Evolutionary conservation across 78 protist genomes (phyloP), one percentile per base, ranked within the genome.

Genomic region (Anaeramoeba flamelloides): DNA sequence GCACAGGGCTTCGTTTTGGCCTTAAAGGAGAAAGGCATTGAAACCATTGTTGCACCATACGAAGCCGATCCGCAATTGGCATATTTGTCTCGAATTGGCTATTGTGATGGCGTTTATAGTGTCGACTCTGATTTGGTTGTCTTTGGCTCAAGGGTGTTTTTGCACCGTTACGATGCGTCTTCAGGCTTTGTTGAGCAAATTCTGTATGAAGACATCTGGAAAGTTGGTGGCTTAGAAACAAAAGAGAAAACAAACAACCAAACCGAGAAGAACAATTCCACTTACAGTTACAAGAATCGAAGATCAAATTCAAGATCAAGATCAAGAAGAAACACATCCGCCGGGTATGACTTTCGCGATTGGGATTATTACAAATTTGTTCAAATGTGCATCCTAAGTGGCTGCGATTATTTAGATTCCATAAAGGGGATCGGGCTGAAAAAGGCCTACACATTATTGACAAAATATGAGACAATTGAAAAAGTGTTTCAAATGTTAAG

Each of bases 21-120:
- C 1, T 85, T 93, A 2, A 76, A 86, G 36, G 31, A 34, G 1
- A 36, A 8, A 17, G 75, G 30, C 31, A 38, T 95, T 3, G 87
- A 84, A 75, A 88, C 37, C 77, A 17, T 94, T 2, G 97, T 96
- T n/a, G 97, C 99, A 1, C 99, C 99, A 0, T 96, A 96, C 79
- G 99, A 97, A 82, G 99, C 99, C 0, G 99, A 97, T 74, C 97
- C 98, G 12, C 99, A 97, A 82, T 82, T 97, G 3, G 98, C 98
- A 3, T 96, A 83, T 78, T 85, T 97, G 53, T 41, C 78, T 3
- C 38, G 38, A 1, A 75, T 83, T 8, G 82, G 86, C 17, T 39
- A 76, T 40, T 91, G 92, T 0, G 82, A 82, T 36, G 91, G 91
- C 0, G 90, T 93, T 40, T 79, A 94, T 31, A 89, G 98, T 0